Evolutionary conservation across 2,329 filamentous ascomycete genomes (phyloP), one percentile per base, ranked within the genome.

Genomic region (Falciphora oryzae): DNA sequence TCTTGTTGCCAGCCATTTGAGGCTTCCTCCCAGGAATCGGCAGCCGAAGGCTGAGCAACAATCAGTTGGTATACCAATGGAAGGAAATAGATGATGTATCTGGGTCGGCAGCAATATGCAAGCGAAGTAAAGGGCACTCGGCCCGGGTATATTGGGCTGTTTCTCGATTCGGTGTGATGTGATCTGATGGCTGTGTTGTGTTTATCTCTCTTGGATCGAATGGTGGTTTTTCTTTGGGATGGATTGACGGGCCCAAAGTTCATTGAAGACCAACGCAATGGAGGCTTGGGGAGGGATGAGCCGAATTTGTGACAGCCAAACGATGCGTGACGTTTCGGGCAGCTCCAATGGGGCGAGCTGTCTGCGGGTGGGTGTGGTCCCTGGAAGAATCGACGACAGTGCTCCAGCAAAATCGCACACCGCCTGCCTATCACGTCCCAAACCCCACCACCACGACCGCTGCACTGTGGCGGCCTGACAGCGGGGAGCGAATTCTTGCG

Each of bases 1-100:
- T 97, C 77, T 92, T 90, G 73, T 82, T 88, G 66, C 79, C 82
- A 65, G 90, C 89, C 91, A 94, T 94, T 28, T 13, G 35, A 29
- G 38, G 27, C 22, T 18, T 62, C n/a, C 22, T 3, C 28, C 18
- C 18, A n/a, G 29, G 25, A 32, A 53, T 44, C 61, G 50, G 31
- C 56, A 62, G 32, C 44, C 27, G 35, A 62, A 62, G 31, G 50
- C 50, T 7, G 11, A 61, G 10, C 28, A 29, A 62, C 29, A 22
- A 29, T 29, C 31, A 29, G 27, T 25, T 27, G 27, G 13, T 32
- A n/a, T 27, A n/a, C 28, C 53, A 28, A 56, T 62, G 60, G 38
- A 62, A 25, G 29, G 27, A 53, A 22, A 62, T 27, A 50, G 35
- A n/a, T 25, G 44, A 11, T 7, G 44, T n/a, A 22, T 53, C 44